Evolutionary conservation across 2,329 filamentous ascomycete species (phyloP), one percentile per base, ranked within the genome.

Genomic region (Dactylellina cionopaga): DNA sequence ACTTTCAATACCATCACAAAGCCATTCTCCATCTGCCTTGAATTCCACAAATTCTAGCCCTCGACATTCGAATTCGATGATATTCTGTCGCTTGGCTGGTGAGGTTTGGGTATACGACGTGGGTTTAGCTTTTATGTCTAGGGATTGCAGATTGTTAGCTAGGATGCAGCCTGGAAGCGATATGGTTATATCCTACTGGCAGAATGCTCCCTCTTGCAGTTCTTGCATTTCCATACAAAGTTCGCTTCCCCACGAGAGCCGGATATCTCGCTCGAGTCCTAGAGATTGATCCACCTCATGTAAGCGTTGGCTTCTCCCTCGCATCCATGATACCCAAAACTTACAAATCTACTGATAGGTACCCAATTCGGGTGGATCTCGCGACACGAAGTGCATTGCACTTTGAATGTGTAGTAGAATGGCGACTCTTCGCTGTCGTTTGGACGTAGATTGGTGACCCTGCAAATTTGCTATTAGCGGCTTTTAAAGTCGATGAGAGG

Each of bases 191-290:
- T 44, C 52, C 43, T 46, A 55, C 64, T 60, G 9, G 64, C 33
- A 3, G 74, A 75, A 25, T 72, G 69, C 25, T 75, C 74, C 33
- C 74, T 52, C 43, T 95, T 96, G 88, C 95, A 99, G 80, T 95
- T 94, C 82, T 96, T 96, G 86, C 95, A 99, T 81, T 89, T 93
- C 94, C 95, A 99, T n/a, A 99, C 95, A 81, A 99, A 99, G 81
- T 98, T 98, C 73, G 95, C 95, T 81, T 98, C 93, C 75, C 95
- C 95, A 78, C 92, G 87, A 80, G 93, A 97, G 33, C 93, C 93
- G 75, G 92, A 95, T 80, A 97, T 88, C 75, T 97, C 92, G 79
- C 96, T 93, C 78, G 84, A 86, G 79, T 98, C 94, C 92, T 96
- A 74, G 13, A 3, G n/a, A 15, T 37, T 22, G n/a, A 49, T 11